These are phyloP conservation scores for Circinella minor DNA, from an alignment of 371 early-diverging fungal species.

Conservation along the genomic window DNA sequence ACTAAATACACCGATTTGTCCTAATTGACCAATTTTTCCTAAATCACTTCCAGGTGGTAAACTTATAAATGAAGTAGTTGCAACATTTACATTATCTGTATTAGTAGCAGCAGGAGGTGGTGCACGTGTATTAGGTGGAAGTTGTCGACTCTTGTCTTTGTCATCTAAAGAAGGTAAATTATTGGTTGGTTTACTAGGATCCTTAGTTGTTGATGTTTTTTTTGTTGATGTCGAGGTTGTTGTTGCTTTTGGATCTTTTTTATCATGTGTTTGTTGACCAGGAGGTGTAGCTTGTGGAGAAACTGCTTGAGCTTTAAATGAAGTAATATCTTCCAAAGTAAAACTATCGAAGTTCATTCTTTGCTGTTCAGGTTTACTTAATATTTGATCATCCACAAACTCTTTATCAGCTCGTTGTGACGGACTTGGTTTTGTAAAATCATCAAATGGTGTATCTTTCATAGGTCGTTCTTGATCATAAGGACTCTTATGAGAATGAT, in stretches of 20 bases:
- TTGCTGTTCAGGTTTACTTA: neutral
- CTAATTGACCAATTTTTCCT: slow-evolving; percentile 18
- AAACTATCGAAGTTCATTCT: neutral
- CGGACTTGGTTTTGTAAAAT: no score
- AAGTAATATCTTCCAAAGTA: neutral
- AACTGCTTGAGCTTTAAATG: neutral
- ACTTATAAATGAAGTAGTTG: slow-evolving; percentile 1
- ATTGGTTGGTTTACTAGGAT: neutral
- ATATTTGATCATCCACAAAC: neutral
- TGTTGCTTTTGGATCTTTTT: neutral
- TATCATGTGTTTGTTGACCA: neutral
- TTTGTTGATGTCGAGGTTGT: neutral
- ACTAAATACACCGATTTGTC: slow-evolving; percentile 22
- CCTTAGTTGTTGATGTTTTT: neutral
- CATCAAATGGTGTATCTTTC: no score
- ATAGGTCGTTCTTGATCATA: neutral
- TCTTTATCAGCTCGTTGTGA: neutral
- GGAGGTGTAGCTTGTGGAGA: slow-evolving; percentile 7
- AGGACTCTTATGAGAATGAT: neutral
- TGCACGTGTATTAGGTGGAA: slow-evolving; percentile 10
- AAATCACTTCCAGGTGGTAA: slow-evolving; percentile 21
- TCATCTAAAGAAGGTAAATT: neutral
- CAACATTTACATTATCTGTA: neutral
- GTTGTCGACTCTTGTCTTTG: slow-evolving; percentile 4
- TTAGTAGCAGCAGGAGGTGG: slow-evolving; percentile 6